Evolutionary conservation across 2,329 filamentous ascomycete species (phyloP).

Genomic region (Trichoderma asperellum): DNA sequence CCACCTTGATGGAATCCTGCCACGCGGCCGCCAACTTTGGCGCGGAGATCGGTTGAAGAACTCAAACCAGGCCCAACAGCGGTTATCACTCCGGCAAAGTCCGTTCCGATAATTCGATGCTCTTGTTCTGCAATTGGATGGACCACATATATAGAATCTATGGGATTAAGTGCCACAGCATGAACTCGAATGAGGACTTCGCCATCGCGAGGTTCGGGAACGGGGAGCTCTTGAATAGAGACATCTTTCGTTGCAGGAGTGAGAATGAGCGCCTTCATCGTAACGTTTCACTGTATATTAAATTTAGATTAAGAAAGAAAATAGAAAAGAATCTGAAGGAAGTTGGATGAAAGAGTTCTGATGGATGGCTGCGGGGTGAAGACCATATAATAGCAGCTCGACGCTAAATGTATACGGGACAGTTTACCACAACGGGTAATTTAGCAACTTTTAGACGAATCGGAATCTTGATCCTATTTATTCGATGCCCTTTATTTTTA

Average conservation of each 20-base stretch:
- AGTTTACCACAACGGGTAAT: slow-evolving; percentile 16
- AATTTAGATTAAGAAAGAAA: not conserved
- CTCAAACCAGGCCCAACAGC: slow-evolving; percentile 30
- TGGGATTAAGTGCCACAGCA: slow-evolving; percentile 37
- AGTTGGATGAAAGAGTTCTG: not conserved
- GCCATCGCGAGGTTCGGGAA: slow-evolving; percentile 24
- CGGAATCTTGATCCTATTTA: not conserved
- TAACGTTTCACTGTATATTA: not conserved
- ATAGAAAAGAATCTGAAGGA: not conserved
- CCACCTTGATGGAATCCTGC: slow-evolving; percentile 49
- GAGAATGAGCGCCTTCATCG: slow-evolving; percentile 37
- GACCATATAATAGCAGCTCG: not conserved
- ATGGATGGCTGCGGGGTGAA: not conserved
- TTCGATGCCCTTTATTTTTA: not conserved
- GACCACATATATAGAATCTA: slow-evolving; percentile 41
- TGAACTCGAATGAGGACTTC: slow-evolving; percentile 36
- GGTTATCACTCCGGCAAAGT: slow-evolving; percentile 46
- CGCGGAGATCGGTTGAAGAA: slow-evolving; percentile 28
- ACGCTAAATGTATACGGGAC: not conserved
- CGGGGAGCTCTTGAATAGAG: slow-evolving; percentile 31
- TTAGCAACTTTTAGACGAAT: not conserved
- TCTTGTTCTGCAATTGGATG: slow-evolving; percentile 41
- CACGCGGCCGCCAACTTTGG: slow-evolving; percentile 40
- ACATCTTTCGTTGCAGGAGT: slow-evolving; percentile 3
- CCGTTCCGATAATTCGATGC: slow-evolving; percentile 44